These are phyloP conservation scores for Sarocladiaceae sp. DNA, from an alignment of 2,329 filamentous ascomycete species.

Conservation along the genomic window DNA sequence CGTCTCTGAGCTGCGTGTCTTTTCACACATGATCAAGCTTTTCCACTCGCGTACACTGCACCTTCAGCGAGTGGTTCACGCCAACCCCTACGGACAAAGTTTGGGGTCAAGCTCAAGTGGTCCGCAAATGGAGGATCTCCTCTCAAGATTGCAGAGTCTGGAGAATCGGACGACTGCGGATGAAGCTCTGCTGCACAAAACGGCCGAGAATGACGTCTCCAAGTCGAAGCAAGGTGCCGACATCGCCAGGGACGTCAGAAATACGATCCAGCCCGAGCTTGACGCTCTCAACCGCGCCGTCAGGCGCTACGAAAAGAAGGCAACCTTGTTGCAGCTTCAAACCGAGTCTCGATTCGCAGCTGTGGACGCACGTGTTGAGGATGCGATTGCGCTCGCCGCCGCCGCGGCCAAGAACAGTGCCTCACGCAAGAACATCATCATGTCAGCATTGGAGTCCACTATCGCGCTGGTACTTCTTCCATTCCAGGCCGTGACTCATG, in stretches of 20 bases:
- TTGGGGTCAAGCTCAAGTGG: slow-evolving; percentile 12
- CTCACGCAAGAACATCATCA: slow-evolving; percentile 28
- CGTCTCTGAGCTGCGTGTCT: slow-evolving; percentile 76
- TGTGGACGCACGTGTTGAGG: slow-evolving; percentile 65
- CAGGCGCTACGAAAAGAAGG: slow-evolving; percentile 84
- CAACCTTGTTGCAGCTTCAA: slow-evolving; percentile 66
- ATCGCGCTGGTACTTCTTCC: slow-evolving; percentile 33
- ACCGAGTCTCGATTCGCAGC: slow-evolving; percentile 68
- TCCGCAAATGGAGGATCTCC: slow-evolving; percentile 46
- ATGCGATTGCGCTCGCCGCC: slow-evolving; percentile 74
- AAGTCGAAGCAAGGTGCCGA: slow-evolving; percentile 35
- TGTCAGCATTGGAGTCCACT: slow-evolving; percentile 31
- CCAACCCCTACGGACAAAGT: slow-evolving; percentile 35
- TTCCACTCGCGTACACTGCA: slow-evolving; percentile 73
- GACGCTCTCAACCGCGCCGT: slow-evolving; percentile 86
- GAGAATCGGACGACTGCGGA: slow-evolving; percentile 44
- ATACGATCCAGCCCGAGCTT: slow-evolving; percentile 69
- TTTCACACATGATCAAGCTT: slow-evolving; percentile 75
- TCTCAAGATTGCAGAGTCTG: slow-evolving; percentile 61
- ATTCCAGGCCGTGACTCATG: slow-evolving; percentile 29
- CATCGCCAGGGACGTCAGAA: slow-evolving; percentile 53
- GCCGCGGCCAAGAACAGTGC: slow-evolving; percentile 55
- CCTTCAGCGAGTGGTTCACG: slow-evolving; percentile 66
- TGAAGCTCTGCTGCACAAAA: slow-evolving; percentile 20
- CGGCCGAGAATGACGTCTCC: slow-evolving; percentile 24